phyloP scores from a whole-genome alignment of 202 grass and related monocot genomes.

The Cymbopogon flexuosus region DNA sequence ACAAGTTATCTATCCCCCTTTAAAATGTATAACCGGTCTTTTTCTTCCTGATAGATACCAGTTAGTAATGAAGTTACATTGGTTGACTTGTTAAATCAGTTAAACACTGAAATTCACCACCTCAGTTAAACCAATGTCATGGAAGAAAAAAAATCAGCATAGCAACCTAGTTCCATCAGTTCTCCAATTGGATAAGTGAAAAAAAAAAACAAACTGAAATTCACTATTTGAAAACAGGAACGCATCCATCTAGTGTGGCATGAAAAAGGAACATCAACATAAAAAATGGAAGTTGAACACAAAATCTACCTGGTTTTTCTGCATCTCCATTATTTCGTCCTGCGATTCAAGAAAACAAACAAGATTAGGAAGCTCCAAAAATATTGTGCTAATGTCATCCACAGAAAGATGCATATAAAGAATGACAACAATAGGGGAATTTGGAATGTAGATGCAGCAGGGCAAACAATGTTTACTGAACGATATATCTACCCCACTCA shows the following conservation, averaged over 20 bases:
- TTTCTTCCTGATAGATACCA: background rate
- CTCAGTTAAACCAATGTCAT: background rate
- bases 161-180: background rate
- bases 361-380: slow-evolving; percentile 7
- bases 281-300: background rate
- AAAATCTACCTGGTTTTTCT: slow-evolving; percentile 56
- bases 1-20: background rate
- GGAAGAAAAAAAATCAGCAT: background rate
- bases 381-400: background rate
- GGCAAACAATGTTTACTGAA: background rate
- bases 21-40: background rate
- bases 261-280: background rate
- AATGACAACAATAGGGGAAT: background rate
- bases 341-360: slow-evolving; percentile 29
- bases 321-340: slow-evolving; percentile 53
- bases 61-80: background rate
- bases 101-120: background rate
- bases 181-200: background rate
- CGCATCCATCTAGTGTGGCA: background rate
- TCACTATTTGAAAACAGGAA: background rate
- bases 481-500: background rate
- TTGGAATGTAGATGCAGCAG: background rate
- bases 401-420: background rate
- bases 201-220: background rate
- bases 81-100: background rate